A percentile compares a stretch with the other conserved stretches of the same genome.
These are phyloP conservation scores for Chlorella vulgaris DNA, from an alignment of 139 green algal species.

Conservation along the genomic window DNA sequence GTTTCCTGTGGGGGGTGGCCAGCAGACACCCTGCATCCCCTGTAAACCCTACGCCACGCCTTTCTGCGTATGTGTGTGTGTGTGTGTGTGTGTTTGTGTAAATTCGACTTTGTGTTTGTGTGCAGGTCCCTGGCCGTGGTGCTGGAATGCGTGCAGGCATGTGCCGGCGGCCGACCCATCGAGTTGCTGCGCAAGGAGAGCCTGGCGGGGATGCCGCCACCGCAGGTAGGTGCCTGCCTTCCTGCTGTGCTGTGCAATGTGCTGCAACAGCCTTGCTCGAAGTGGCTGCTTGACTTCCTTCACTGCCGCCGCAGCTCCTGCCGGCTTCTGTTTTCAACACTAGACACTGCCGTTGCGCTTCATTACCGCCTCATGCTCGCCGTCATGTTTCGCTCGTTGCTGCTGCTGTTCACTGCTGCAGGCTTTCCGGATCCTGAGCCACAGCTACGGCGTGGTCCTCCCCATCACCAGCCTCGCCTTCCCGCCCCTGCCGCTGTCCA, in stretches of 20 bases:
- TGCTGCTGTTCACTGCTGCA: background rate
- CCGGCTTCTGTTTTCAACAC: background rate
- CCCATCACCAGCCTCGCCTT: slow-evolving; percentile 74
- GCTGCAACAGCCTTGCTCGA: background rate
- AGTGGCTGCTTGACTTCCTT: background rate
- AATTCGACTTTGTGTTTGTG: background rate
- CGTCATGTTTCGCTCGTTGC: background rate
- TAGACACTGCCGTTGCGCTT: background rate
- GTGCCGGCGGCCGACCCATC: slow-evolving; percentile 51
- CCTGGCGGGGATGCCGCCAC: slow-evolving; percentile 67
- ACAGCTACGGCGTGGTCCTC: slow-evolving; percentile 77
- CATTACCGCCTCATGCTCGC: too few relatives aligned
- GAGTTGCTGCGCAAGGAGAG: slow-evolving; percentile 88
- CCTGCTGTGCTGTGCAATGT: background rate
- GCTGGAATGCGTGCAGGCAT: slow-evolving; percentile 49
- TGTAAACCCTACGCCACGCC: background rate
- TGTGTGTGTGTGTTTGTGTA: background rate
- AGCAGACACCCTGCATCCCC: background rate
- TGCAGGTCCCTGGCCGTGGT: slow-evolving; percentile 54
- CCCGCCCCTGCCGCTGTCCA: slow-evolving; percentile 67
- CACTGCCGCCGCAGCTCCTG: background rate
- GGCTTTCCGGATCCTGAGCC: slow-evolving; percentile 66
- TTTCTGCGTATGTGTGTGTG: background rate
- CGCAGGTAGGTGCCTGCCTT: background rate
- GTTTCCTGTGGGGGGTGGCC: background rate